Evolutionary conservation across 2,329 filamentous ascomycete genomes (phyloP).

Genomic region (Mycosphaerelloides madeirae): DNA sequence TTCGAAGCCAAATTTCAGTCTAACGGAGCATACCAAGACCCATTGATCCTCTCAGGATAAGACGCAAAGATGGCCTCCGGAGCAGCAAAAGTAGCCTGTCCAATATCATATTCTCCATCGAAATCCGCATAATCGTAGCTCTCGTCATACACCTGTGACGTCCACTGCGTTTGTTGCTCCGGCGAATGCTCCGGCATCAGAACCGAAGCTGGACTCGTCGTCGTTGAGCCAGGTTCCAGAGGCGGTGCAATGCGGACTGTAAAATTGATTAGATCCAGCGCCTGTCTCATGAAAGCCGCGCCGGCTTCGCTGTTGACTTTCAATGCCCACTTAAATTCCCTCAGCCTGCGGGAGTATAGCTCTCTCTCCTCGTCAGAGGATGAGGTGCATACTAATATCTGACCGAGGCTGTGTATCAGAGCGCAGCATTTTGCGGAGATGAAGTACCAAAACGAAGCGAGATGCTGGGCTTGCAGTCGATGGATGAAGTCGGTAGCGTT

Average conservation of each 20-base stretch:
- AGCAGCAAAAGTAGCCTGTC: slow-evolving; percentile 7
- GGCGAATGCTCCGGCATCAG: slow-evolving; percentile 7
- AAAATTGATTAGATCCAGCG: slow-evolving; percentile 26
- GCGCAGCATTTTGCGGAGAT: slow-evolving; percentile 41
- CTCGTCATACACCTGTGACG: slow-evolving; percentile 10
- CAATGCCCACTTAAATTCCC: slow-evolving; percentile 41
- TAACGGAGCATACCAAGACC: neutral
- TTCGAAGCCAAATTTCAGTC: too few relatives aligned
- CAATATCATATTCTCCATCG: slow-evolving; percentile 11
- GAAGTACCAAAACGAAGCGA: slow-evolving; percentile 47
- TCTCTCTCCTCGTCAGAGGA: slow-evolving; percentile 32
- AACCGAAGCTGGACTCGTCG: slow-evolving; percentile 15
- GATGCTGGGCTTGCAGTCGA: slow-evolving; percentile 40
- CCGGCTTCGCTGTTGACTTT: slow-evolving; percentile 40
- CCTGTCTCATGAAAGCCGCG: slow-evolving; percentile 41
- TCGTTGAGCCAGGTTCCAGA: slow-evolving; percentile 9
- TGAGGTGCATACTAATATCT: slow-evolving; percentile 37
- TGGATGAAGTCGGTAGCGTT: slow-evolving; percentile 45
- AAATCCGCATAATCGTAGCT: slow-evolving; percentile 8
- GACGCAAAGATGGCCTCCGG: slow-evolving; percentile 11
- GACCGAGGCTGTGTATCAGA: slow-evolving; percentile 40
- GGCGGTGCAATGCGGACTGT: slow-evolving; percentile 12
- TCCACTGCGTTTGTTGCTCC: slow-evolving; percentile 13
- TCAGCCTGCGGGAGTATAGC: slow-evolving; percentile 35
- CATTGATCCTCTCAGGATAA: neutral